A percentile compares a stretch with the other conserved stretches of the same genome.
These are phyloP conservation scores for Metschnikowia santaceciliae DNA, from an alignment of 805 yeast species.

Conservation along the genomic window DNA sequence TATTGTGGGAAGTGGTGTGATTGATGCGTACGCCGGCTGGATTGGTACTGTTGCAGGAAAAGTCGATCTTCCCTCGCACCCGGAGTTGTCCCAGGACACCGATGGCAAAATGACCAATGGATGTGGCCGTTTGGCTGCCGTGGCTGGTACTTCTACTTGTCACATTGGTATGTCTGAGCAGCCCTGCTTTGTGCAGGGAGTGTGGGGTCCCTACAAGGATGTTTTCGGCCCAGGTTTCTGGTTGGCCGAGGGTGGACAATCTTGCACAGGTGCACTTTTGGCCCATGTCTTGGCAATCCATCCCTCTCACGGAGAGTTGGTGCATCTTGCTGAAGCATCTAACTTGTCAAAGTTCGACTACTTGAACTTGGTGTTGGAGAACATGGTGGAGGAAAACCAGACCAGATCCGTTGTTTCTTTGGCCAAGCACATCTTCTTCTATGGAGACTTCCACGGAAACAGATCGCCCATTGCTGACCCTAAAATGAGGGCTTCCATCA, in stretches of 20 bases:
- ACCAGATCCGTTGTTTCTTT: conserved; percentile 73
- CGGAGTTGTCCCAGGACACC: conserved; percentile 43
- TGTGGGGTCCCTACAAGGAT: conserved; percentile 98
- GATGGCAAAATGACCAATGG: conserved; percentile 52
- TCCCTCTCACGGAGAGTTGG: conserved; percentile 78
- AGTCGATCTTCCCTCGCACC: conserved; percentile 57
- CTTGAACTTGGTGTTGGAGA: conserved; percentile 71
- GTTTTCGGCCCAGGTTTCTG: conserved; percentile 86
- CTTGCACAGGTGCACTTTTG: conserved; percentile 91
- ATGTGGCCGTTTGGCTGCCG: conserved; percentile 89
- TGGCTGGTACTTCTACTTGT: conserved; percentile 98
- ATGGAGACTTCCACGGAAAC: conserved; percentile 96
- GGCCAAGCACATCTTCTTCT: conserved; percentile 82
- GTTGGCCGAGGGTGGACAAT: conserved; percentile 99
- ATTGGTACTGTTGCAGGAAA: conserved; percentile 95
- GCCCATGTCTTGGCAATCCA: conserved; percentile 86
- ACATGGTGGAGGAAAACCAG: conserved; percentile 51
- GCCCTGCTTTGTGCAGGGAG: conserved; percentile 89
- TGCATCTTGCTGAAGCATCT: conserved; percentile 61
- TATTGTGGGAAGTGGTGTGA: conserved; percentile 91
- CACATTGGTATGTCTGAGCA: conserved; percentile 84
- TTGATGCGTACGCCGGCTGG: conserved; percentile 99
- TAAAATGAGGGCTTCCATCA: conserved; percentile 83
- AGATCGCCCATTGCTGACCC: conserved; percentile 98
- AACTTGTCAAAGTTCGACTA: conserved; percentile 76